Evolutionary conservation across 208 protist genomes (phyloP), one percentile per base, ranked within the genome.

Genomic region (Leishmania amazonensis): DNA sequence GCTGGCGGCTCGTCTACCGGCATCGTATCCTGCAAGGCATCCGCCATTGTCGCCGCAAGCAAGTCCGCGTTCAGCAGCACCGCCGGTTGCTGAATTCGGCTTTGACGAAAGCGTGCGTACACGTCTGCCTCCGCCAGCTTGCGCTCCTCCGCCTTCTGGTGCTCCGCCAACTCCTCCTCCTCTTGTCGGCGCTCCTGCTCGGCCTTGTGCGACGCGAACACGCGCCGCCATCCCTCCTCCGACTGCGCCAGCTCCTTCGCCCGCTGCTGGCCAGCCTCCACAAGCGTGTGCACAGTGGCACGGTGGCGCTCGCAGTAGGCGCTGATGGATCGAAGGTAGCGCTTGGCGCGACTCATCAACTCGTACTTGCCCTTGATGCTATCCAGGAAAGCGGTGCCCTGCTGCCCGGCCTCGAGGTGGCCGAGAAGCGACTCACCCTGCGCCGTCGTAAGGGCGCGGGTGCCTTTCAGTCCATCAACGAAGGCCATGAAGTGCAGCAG

Each of bases 401-500:
- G 72, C 31, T 92, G 75, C 24, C 90, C 91, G 31, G 71, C 78
- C 70, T 88, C 80, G 15, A 96, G 81, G 60, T 88, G 80, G 42
- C 53, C 57, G 17, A 89, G 85, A 76, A 96, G 80, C 45, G 76
- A 40, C 17, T 83, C 78, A 28, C 90, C 93, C 64, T 89, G 81
- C 53, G 84, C 89, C 40, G 80, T 62, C 8, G 88, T 89, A 54
- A 93, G 76, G 35, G 81, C 75, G 17, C 85, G 83, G 72, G 79
- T 83, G 53, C 60, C 70, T 54, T 80, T 54, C 60, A 97, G 78
- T 24, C 79, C 67, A 65, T 84, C 78, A 28, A 94, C 79, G 75
- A 97, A 96, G 40, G 91, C 87, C 51, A 91, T 85, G 78, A 91
- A 96, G 79, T 92, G 87, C 47, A 97, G 54, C 68, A 97, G 81